Evolutionary conservation across 495 filamentous ascomycete species (phyloP).

Genomic region (Ramalina intermedia): DNA sequence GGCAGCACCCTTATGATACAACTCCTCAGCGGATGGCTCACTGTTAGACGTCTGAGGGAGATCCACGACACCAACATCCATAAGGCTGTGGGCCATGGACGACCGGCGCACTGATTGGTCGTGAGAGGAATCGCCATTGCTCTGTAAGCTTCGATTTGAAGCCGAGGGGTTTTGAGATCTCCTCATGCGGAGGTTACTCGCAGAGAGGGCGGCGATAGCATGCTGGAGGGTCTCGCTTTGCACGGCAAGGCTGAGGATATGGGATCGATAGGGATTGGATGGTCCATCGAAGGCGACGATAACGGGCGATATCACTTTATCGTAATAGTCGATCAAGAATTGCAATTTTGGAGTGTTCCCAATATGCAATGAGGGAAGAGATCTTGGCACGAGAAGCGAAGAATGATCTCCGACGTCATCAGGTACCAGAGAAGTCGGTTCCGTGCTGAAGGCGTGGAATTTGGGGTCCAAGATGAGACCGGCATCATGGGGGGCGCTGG

Average conservation of each 20-base stretch:
- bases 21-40: conserved; percentile 48
- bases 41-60: conserved; percentile 7
- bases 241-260: conserved; percentile 66
- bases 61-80: conserved; percentile 11
- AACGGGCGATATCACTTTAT: conserved; percentile 78
- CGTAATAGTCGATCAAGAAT: conserved; percentile 49
- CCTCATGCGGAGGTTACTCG: conserved; percentile 59
- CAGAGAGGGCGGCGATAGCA: conserved; percentile 78
- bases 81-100: conserved; percentile 29
- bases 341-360: conserved; percentile 41
- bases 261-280: conserved; percentile 69
- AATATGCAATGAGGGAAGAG: conserved; percentile 31
- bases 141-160: conserved; percentile 24
- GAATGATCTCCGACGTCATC: conserved; percentile 19
- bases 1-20: conserved; percentile 64
- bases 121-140: conserved; percentile 10
- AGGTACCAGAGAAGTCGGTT: conserved; percentile 8
- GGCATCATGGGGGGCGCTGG: conserved; percentile 3
- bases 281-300: conserved; percentile 84
- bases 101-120: conserved; percentile 27
- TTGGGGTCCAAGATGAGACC: conserved; percentile 7
- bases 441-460: conserved; percentile 7
- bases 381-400: conserved; percentile 28
- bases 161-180: conserved; percentile 28
- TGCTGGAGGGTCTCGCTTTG: conserved; percentile 73